Conservation (phyloP, 805 yeast species). For the Candida silvatica region DNA sequence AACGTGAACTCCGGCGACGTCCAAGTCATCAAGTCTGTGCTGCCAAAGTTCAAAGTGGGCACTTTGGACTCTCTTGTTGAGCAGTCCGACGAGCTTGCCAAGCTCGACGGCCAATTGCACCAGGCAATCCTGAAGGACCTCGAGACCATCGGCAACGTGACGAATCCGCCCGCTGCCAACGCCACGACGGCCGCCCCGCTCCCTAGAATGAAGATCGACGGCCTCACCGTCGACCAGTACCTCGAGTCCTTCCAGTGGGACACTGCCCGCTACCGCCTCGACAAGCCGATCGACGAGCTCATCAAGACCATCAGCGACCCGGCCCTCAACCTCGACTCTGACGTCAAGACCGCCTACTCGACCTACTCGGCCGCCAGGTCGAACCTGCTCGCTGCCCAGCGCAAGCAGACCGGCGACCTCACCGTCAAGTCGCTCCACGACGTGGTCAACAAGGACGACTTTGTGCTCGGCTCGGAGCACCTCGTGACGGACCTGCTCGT, state of each 20-base stretch:
- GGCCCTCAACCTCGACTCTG: constrained; percentile 75
- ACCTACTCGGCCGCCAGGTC: constrained; percentile 77
- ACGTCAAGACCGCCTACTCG: constrained; percentile 69
- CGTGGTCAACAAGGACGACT: constrained; percentile 73
- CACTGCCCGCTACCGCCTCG: constrained; percentile 74
- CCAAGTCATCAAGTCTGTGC: constrained; percentile 45
- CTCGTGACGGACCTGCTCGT: constrained; percentile 81
- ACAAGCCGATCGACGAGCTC: constrained; percentile 72
- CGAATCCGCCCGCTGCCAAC: constrained; percentile 12
- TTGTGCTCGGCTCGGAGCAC: constrained; percentile 80
- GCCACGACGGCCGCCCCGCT: constrained; percentile 6
- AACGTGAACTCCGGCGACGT: constrained; percentile 49
- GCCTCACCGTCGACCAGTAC: constrained; percentile 48
- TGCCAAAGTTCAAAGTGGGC: constrained; percentile 89
- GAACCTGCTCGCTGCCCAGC: constrained; percentile 77
- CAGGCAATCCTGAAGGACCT: constrained; percentile 63
- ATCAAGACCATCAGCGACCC: constrained; percentile 65
- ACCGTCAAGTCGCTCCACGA: constrained; percentile 87
- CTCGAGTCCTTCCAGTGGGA: constrained; percentile 82
- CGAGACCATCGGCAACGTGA: constrained; percentile 54
- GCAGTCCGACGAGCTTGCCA: constrained; percentile 82
- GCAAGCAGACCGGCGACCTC: constrained; percentile 89
- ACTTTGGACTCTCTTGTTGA: constrained; percentile 87
- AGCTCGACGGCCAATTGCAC: constrained; percentile 72
- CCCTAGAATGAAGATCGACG: constrained; percentile 23